Percentiles rank a stretch among this genome's conserved stretches.
phyloP scores from a whole-genome alignment of 1,284 basidiomycete genomes.

The Uromyces viciae-fabae region DNA sequence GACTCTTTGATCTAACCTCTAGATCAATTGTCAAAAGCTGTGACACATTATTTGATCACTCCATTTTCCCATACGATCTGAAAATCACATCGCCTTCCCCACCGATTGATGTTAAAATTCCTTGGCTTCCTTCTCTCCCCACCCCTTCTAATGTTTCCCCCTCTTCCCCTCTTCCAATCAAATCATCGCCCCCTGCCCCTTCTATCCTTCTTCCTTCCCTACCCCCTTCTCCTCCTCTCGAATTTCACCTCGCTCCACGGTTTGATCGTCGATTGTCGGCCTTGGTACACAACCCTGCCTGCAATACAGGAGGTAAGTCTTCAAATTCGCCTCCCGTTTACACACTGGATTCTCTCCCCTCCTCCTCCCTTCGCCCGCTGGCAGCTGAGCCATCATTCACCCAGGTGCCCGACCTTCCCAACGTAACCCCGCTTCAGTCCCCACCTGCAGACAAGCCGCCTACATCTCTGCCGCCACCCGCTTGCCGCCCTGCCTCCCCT shows the following conservation, averaged over 20 bases:
- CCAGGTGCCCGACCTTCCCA: not conserved
- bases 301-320: no score
- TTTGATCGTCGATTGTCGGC: not conserved
- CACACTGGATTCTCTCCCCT: no score
- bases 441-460: not conserved
- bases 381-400: not conserved
- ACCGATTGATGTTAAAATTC: not conserved
- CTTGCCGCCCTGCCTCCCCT: not conserved
- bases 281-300: not conserved
- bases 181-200: not conserved
- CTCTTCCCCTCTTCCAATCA: not conserved
- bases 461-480: not conserved
- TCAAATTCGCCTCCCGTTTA: no score
- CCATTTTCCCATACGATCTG: not conserved
- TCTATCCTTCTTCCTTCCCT: not conserved
- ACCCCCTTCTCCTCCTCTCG: not conserved
- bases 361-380: not conserved
- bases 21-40: not conserved
- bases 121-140: not conserved
- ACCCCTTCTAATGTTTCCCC: not conserved
- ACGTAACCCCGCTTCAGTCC: not conserved
- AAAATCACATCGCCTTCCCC: not conserved
- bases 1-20: no score
- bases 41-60: not conserved
- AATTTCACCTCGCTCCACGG: not conserved